Conservation (phyloP, 1,284 basidiomycete species). For the Ganoderma leucocontextum region DNA sequence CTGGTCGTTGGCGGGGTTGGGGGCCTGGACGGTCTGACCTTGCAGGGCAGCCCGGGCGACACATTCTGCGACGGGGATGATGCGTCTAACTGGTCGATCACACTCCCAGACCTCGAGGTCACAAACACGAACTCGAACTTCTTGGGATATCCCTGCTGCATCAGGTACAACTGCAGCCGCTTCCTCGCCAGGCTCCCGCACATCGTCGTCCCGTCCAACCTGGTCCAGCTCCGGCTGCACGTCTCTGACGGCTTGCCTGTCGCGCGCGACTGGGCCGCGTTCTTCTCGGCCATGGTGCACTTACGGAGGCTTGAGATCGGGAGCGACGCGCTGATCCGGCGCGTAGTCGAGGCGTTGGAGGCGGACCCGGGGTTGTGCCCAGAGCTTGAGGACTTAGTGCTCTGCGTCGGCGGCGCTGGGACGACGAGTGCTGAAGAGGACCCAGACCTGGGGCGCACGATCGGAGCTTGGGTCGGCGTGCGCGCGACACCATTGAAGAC, state of each 20-base stretch:
- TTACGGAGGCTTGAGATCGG: background rate
- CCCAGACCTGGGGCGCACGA: background rate
- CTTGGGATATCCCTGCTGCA: background rate
- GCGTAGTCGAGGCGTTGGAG: background rate
- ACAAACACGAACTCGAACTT: background rate
- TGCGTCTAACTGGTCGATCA: background rate
- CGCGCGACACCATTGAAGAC: background rate
- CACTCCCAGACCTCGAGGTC: background rate
- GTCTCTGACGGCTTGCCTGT: background rate
- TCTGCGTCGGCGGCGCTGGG: background rate
- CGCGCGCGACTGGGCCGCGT: no score
- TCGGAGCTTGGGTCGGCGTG: background rate
- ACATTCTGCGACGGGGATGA: background rate
- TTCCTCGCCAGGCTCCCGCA: background rate
- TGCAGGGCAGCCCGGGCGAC: background rate
- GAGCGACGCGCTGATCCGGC: background rate
- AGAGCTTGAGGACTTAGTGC: background rate
- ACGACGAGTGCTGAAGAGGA: background rate
- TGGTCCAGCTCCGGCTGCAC: background rate
- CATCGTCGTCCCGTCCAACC: background rate
- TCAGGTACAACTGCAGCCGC: background rate
- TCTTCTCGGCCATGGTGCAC: background rate
- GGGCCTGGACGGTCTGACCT: background rate
- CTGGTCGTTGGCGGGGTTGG: background rate
- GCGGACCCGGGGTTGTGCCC: background rate